Evolutionary conservation across 805 yeast species (phyloP).

Genomic region (Saturnispora besseyi): DNA sequence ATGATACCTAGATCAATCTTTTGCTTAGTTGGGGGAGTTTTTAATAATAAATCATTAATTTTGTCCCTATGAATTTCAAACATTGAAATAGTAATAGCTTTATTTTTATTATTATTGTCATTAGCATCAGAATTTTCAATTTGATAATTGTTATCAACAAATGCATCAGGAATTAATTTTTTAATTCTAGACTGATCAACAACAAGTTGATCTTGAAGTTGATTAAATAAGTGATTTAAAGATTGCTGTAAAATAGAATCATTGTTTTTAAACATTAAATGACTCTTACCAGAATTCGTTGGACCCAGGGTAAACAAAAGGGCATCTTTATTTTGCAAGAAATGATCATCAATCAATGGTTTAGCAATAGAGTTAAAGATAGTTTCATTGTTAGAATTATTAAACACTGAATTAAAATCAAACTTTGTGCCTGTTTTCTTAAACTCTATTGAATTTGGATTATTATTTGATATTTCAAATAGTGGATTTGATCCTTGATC

Average conservation of each 20-base stretch:
- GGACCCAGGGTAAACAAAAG: constrained; percentile 44
- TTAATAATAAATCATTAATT: constrained; percentile 30
- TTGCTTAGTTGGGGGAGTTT: constrained; percentile 8
- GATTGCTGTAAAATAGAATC: constrained; percentile 14
- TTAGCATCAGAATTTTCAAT: constrained; percentile 31
- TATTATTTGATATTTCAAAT: constrained; percentile 13
- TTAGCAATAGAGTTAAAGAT: constrained; percentile 23
- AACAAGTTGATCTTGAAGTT: constrained; percentile 6
- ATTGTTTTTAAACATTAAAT: constrained; percentile 30
- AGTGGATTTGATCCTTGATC: constrained; percentile 1
- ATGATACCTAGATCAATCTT: constrained; percentile 32
- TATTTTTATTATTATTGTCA: background rate
- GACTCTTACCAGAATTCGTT: constrained; percentile 42
- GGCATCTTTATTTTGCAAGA: constrained; percentile 31
- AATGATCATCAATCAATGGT: constrained; percentile 26
- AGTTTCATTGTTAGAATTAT: constrained; percentile 4
- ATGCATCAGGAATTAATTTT: constrained; percentile 26
- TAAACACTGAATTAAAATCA: constrained; percentile 19
- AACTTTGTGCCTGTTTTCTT: constrained; percentile 20
- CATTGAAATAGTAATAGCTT: constrained; percentile 40
- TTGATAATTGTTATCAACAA: constrained; percentile 39
- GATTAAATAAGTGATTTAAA: constrained; percentile 19
- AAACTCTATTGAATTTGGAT: constrained; percentile 19
- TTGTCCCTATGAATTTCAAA: constrained; percentile 45
- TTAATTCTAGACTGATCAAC: background rate